These are phyloP conservation scores for Lentinula raphanica DNA, from an alignment of 768 basidiomycete genomes.

Conservation along the genomic window DNA sequence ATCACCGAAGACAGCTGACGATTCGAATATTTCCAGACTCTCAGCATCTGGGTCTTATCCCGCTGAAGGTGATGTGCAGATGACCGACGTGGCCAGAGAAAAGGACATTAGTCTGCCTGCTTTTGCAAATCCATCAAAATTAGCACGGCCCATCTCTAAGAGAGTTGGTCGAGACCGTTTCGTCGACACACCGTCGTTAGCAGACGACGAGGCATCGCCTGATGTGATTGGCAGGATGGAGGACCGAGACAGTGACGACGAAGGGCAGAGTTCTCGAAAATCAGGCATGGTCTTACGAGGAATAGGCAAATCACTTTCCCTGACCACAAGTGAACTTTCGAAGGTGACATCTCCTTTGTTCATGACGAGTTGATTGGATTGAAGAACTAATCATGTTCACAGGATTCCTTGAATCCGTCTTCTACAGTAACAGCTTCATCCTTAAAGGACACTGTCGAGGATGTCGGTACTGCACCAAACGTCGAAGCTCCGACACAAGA, in stretches of 20 bases:
- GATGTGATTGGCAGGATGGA: neutral
- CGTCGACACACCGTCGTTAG: slow-evolving; percentile 10
- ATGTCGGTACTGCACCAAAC: neutral
- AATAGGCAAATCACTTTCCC: neutral
- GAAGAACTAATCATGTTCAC: neutral
- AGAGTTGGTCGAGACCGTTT: neutral
- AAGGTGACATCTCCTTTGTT: neutral
- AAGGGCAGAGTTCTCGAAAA: neutral
- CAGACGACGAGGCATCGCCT: slow-evolving; percentile 11
- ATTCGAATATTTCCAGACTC: neutral
- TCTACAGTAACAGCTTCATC: neutral
- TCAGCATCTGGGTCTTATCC: neutral
- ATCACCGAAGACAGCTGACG: neutral
- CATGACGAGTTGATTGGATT: neutral
- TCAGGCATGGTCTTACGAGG: neutral
- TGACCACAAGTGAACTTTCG: neutral
- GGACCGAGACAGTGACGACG: slow-evolving; percentile 3
- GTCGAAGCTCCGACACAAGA: neutral
- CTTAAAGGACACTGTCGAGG: neutral
- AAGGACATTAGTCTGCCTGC: neutral
- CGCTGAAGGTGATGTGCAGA: neutral
- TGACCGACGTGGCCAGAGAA: neutral
- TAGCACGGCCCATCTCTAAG: neutral
- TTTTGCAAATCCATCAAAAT: neutral
- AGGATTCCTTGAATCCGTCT: neutral